phyloP scores from a whole-genome alignment of 176 grass and related monocot species.

The Musa troglodytarum region DNA sequence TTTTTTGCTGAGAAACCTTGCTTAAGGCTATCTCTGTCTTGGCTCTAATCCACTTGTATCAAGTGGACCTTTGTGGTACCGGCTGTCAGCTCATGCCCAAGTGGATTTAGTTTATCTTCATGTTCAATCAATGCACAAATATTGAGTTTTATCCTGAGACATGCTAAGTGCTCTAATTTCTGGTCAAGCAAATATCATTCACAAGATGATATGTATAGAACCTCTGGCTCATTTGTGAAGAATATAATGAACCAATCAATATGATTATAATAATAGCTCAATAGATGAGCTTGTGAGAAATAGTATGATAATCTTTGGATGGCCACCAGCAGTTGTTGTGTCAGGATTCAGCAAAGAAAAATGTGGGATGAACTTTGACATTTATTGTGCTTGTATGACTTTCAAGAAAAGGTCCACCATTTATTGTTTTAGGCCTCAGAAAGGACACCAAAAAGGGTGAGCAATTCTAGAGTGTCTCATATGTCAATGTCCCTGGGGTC shows the following conservation, averaged over 20 bases:
- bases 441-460: neutral
- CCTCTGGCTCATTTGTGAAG: too few species aligned
- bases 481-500: neutral
- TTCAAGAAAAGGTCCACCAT: conserved; percentile 10
- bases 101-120: neutral
- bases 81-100: neutral
- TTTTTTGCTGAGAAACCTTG: conserved; percentile 34
- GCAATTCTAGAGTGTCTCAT: neutral
- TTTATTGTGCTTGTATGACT: conserved; percentile 7
- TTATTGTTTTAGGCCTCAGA: conserved; percentile 1
- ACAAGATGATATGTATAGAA: too few species aligned
- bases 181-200: neutral
- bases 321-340: conserved; percentile 9
- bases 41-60: conserved; percentile 1
- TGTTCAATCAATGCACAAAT: neutral
- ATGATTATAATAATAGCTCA: neutral
- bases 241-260: too few species aligned
- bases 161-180: neutral
- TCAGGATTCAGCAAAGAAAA: conserved; percentile 6
- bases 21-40: conserved; percentile 13
- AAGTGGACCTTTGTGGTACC: neutral
- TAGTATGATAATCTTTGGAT: neutral
- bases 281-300: neutral
- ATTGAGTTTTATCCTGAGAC: neutral
- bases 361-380: conserved; percentile 1